Evolutionary conservation across 306 rosid species (phyloP).

Genomic region (Quercus gilva): DNA sequence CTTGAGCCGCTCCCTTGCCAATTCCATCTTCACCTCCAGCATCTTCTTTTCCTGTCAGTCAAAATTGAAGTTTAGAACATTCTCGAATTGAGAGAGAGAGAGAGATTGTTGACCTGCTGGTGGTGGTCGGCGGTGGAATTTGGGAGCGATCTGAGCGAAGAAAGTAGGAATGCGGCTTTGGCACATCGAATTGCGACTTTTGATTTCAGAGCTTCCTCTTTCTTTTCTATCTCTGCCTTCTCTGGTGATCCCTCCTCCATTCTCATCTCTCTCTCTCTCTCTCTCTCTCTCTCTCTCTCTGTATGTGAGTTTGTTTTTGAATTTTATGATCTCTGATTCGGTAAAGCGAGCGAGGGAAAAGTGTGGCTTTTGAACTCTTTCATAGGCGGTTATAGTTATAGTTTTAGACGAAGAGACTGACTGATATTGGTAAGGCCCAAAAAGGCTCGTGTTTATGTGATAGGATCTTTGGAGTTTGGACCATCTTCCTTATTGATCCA

Average conservation of each 20-base stretch:
- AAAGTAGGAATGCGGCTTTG: constrained; percentile 55
- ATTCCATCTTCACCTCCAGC: constrained; percentile 43
- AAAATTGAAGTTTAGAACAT: not conserved
- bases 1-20: constrained; percentile 44
- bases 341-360: no score
- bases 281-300: not conserved
- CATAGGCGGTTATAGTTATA: no score
- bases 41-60: constrained; percentile 30
- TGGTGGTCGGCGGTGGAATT: not conserved
- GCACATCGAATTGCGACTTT: constrained; percentile 42
- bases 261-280: not conserved
- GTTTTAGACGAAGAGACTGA: no score
- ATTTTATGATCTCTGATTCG: no score
- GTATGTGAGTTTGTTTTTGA: not conserved
- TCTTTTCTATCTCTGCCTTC: constrained; percentile 21
- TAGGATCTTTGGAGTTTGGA: no score
- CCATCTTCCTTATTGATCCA: no score
- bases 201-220: constrained; percentile 29
- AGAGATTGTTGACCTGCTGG: constrained; percentile 10
- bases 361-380: no score
- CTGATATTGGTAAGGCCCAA: no score
- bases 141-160: constrained; percentile 34
- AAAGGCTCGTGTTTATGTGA: no score
- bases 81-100: not conserved
- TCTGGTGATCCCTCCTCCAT: constrained; percentile 6